These are phyloP conservation scores for Suillus luteus DNA, from an alignment of 768 basidiomycete species.

Conservation along the genomic window DNA sequence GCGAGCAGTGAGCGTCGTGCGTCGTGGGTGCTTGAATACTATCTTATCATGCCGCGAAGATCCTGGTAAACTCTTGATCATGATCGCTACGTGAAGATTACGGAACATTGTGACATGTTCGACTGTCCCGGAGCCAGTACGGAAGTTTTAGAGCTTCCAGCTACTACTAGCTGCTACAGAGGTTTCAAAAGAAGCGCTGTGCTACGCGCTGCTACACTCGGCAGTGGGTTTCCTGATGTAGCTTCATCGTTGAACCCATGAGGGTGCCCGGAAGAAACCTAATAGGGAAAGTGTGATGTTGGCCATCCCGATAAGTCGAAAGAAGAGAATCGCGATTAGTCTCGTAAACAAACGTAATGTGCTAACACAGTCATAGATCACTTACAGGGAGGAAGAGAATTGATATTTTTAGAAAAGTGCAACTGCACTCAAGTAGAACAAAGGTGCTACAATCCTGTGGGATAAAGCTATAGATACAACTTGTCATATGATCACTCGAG, in stretches of 20 bases:
- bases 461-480: conserved; percentile 12
- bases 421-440: conserved; percentile 2
- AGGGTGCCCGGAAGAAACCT: not conserved
- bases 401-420: not conserved
- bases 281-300: not conserved
- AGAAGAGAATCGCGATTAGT: not conserved
- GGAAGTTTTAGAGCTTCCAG: too few species aligned
- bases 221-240: not conserved
- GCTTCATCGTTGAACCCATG: conserved; percentile 16
- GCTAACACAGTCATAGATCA: not conserved
- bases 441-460: conserved; percentile 6
- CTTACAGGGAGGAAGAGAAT: conserved; percentile 4
- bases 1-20: not conserved
- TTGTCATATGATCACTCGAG: not conserved
- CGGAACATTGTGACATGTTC: not conserved
- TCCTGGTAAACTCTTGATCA: too few species aligned
- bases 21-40: too few species aligned
- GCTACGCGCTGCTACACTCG: too few species aligned
- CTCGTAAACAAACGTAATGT: not conserved
- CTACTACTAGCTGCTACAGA: too few species aligned
- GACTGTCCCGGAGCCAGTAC: not conserved
- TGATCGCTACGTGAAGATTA: not conserved
- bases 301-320: not conserved
- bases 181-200: too few species aligned
- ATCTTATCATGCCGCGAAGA: too few species aligned